Evolutionary conservation across 768 basidiomycete species (phyloP).

Genomic region (Leccinellum luteum): DNA sequence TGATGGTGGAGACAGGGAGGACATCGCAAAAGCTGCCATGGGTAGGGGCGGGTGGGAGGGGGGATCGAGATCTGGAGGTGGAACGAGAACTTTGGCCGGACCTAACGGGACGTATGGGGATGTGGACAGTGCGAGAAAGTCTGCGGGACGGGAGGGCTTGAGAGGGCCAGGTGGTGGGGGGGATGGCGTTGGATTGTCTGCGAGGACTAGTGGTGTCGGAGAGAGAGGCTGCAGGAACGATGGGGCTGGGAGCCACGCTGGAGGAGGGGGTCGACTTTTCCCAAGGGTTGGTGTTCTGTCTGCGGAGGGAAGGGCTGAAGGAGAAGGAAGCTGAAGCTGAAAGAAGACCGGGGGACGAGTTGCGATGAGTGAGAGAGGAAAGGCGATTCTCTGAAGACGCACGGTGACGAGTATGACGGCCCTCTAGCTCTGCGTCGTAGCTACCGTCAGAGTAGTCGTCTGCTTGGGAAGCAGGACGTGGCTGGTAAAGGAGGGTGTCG

Average conservation of each 20-base stretch:
- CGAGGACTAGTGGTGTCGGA: slow-evolving; percentile 67
- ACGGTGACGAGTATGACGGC: slow-evolving; percentile 73
- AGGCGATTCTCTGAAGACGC: slow-evolving; percentile 53
- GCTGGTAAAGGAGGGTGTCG: slow-evolving; percentile 60
- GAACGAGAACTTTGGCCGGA: slow-evolving; percentile 89
- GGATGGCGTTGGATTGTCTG: slow-evolving; percentile 52
- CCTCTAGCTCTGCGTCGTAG: slow-evolving; percentile 68
- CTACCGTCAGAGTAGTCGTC: slow-evolving; percentile 83
- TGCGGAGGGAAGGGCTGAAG: slow-evolving; percentile 65
- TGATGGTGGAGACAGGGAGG: slow-evolving; percentile 42
- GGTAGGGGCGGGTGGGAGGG: slow-evolving; percentile 68
- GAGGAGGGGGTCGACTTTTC: slow-evolving; percentile 53
- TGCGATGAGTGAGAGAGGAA: slow-evolving; percentile 50
- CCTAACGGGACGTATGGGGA: slow-evolving; percentile 58
- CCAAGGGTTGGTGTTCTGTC: slow-evolving; percentile 65
- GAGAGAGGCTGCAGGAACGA: slow-evolving; percentile 56
- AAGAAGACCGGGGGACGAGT: slow-evolving; percentile 54
- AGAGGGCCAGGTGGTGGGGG: slow-evolving; percentile 53
- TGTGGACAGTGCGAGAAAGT: slow-evolving; percentile 83
- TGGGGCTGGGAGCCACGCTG: slow-evolving; percentile 57
- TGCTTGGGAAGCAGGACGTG: slow-evolving; percentile 52
- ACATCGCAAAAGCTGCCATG: slow-evolving; percentile 67
- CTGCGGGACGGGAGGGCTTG: slow-evolving; percentile 70
- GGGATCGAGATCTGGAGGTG: slow-evolving; percentile 92
- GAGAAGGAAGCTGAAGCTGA: slow-evolving; percentile 62